Conservation (phyloP, 179 eudicot genomes). For the Sideroxylon spinosum region DNA sequence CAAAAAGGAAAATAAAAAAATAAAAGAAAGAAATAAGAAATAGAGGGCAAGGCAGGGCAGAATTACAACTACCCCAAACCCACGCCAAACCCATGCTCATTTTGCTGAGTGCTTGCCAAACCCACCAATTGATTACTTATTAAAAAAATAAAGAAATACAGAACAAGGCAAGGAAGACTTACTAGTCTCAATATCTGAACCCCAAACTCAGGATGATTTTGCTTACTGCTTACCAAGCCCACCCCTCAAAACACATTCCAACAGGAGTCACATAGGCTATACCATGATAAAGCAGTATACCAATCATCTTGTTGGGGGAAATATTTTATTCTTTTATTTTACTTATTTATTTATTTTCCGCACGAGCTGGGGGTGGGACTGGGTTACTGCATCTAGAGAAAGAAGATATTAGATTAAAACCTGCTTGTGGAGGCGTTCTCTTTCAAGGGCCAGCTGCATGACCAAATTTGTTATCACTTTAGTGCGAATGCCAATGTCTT, state of each 20-base stretch:
- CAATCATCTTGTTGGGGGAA: not conserved
- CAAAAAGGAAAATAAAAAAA: no score
- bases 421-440: conserved; percentile 87
- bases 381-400: not conserved
- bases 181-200: no score
- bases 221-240: not conserved
- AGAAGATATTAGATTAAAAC: conserved; percentile 28
- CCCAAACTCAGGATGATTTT: conserved; percentile 5
- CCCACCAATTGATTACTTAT: not conserved
- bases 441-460: conserved; percentile 73
- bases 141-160: no score
- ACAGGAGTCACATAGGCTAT: not conserved
- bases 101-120: not conserved
- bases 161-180: no score
- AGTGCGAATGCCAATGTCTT: conserved; percentile 55
- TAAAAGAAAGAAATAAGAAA: no score
- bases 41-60: not conserved
- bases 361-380: not conserved
- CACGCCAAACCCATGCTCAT: not conserved
- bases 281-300: not conserved
- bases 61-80: not conserved
- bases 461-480: conserved; percentile 72
- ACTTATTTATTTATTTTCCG: not conserved
- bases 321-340: not conserved
- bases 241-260: not conserved